These are phyloP conservation scores for Malania oleifera DNA, from an alignment of 164 flowering plant species.

Conservation along the genomic window DNA sequence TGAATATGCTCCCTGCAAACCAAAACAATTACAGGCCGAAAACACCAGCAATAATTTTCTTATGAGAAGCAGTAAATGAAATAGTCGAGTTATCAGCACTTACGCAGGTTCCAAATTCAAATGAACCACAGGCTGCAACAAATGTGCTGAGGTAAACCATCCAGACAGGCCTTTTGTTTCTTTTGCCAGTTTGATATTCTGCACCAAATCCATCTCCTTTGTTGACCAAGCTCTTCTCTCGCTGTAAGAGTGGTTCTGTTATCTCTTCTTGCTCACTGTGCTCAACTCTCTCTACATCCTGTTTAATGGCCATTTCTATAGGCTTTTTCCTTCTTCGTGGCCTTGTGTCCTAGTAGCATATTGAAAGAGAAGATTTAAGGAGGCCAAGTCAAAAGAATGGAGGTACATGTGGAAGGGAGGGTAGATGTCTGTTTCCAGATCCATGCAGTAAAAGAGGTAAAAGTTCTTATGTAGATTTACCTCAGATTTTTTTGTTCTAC, in stretches of 20 bases:
- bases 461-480: too few species aligned
- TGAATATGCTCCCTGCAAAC: slow-evolving; percentile 77
- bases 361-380: too few species aligned
- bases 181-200: slow-evolving; percentile 2
- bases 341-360: too few species aligned
- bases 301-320: slow-evolving; percentile 35
- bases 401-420: too few species aligned
- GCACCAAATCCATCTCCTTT: slow-evolving; percentile 12
- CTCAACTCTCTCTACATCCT: slow-evolving; percentile 32
- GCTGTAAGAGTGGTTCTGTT: slow-evolving; percentile 37
- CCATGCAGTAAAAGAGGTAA: too few species aligned
- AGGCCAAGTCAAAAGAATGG: too few species aligned
- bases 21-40: slow-evolving; percentile 7
- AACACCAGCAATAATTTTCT: too few species aligned
- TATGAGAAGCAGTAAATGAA: neutral
- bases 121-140: slow-evolving; percentile 91
- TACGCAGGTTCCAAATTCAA: slow-evolving; percentile 65
- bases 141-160: slow-evolving; percentile 78
- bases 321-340: too few species aligned
- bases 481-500: too few species aligned
- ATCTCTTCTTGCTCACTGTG: slow-evolving; percentile 13
- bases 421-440: too few species aligned
- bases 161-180: slow-evolving; percentile 28
- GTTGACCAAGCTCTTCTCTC: slow-evolving; percentile 11
- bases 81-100: slow-evolving; percentile 10